A percentile compares a stretch with the other conserved stretches of the same genome.
phyloP scores from a whole-genome alignment of 73 alveolate genomes.

The Breviolum minutum region DNA sequence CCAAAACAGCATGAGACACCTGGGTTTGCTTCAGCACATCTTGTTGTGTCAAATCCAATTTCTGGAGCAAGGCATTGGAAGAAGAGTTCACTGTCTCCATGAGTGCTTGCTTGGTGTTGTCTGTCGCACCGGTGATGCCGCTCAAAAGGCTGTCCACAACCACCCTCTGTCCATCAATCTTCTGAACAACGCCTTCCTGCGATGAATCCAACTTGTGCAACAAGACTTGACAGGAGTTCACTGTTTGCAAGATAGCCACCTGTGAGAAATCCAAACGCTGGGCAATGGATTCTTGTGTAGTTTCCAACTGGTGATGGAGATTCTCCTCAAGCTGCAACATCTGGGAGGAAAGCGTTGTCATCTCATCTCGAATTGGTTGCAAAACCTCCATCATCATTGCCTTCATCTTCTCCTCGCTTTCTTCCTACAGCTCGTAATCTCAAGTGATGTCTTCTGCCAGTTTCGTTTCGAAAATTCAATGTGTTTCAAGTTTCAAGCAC shows the following conservation, averaged over 20 bases:
- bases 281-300: slow-evolving; percentile 49
- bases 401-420: too few species aligned
- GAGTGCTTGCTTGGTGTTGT: slow-evolving; percentile 51
- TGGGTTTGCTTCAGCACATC: slow-evolving; percentile 70
- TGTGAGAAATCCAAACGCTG: slow-evolving; percentile 75
- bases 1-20: slow-evolving; percentile 49
- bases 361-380: background rate
- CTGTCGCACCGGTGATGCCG: slow-evolving; percentile 43
- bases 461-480: too few species aligned
- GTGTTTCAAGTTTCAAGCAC: too few species aligned
- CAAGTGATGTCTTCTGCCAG: too few species aligned
- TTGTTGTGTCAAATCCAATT: slow-evolving; percentile 53
- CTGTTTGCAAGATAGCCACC: slow-evolving; percentile 64
- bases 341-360: too few species aligned
- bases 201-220: slow-evolving; percentile 67
- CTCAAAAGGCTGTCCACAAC: slow-evolving; percentile 18
- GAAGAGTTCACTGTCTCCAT: slow-evolving; percentile 60
- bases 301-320: slow-evolving; percentile 37
- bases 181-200: slow-evolving; percentile 29
- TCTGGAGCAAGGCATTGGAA: slow-evolving; percentile 52
- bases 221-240: slow-evolving; percentile 35
- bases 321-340: too few species aligned
- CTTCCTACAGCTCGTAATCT: too few species aligned
- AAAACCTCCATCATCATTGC: background rate
- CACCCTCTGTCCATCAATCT: slow-evolving; percentile 25